phyloP scores from a whole-genome alignment of 345 rosid genomes.

The Nephelium lappaceum region DNA sequence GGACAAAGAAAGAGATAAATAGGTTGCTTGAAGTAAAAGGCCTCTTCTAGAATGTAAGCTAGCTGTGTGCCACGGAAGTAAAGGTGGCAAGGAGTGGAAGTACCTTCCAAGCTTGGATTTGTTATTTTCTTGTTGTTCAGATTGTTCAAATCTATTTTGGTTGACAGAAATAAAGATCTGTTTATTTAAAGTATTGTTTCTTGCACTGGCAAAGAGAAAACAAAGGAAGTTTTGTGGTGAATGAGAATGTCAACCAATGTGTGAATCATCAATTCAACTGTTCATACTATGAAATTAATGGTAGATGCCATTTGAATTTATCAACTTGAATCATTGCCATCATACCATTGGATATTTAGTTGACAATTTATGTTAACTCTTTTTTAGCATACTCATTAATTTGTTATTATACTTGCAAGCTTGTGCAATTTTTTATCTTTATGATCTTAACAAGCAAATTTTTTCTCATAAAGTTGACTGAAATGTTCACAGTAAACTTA shows the following conservation, averaged over 20 bases:
- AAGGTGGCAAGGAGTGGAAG: neutral
- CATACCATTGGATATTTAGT: neutral
- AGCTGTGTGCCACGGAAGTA: neutral
- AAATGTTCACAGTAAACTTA: neutral
- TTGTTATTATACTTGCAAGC: neutral
- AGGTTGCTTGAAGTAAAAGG: neutral
- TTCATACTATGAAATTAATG: neutral
- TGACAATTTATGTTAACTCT: neutral
- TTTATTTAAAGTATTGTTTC: neutral
- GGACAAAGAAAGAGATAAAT: neutral
- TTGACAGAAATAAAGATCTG: neutral
- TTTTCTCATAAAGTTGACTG: neutral
- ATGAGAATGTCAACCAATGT: neutral
- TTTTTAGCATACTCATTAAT: neutral
- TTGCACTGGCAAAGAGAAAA: neutral
- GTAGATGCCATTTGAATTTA: neutral
- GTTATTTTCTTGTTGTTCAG: neutral
- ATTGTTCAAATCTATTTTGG: neutral
- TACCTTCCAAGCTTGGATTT: neutral
- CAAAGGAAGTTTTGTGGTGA: neutral
- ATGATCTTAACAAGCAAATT: neutral
- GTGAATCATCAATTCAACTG: conserved; percentile 5
- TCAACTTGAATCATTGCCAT: neutral
- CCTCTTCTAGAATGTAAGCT: conserved; percentile 4
- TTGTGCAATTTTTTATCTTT: neutral